A percentile compares a stretch with the other conserved stretches of the same genome.
These are phyloP conservation scores for Ascochyta clinopodiicola DNA, from an alignment of 2,329 filamentous ascomycete genomes.

Conservation along the genomic window DNA sequence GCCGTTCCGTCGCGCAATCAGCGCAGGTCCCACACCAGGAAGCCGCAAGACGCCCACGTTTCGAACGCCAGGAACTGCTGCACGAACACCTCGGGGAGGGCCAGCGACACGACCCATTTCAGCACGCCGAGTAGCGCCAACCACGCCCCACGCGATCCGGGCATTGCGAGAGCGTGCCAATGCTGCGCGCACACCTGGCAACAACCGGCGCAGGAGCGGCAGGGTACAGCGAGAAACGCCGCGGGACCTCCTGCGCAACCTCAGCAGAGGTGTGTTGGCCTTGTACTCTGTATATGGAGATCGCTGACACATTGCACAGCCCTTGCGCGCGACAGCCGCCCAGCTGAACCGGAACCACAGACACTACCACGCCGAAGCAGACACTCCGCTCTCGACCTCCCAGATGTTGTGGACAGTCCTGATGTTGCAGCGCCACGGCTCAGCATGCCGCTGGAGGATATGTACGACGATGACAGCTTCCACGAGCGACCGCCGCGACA, in stretches of 20 bases:
- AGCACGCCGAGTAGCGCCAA: constrained; percentile 51
- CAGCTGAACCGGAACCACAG: constrained; percentile 56
- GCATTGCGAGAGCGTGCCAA: constrained; percentile 60
- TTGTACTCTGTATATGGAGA: not conserved
- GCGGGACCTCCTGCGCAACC: constrained; percentile 59
- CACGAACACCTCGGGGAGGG: constrained; percentile 43
- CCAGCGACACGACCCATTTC: constrained; percentile 43
- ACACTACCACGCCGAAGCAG: constrained; percentile 35
- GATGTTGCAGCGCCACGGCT: constrained; percentile 50
- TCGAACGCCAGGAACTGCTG: constrained; percentile 44
- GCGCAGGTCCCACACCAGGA: constrained; percentile 42
- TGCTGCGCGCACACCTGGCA: constrained; percentile 59
- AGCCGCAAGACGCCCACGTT: constrained; percentile 40
- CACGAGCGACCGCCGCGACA: constrained; percentile 48
- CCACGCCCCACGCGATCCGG: constrained; percentile 62
- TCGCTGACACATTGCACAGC: constrained; percentile 39
- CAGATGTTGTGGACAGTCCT: constrained; percentile 57
- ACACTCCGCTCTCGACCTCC: constrained; percentile 48
- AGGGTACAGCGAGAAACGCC: constrained; percentile 61
- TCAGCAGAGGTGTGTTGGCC: constrained; percentile 56
- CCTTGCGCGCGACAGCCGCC: constrained; percentile 57
- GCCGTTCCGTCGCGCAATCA: constrained; percentile 45
- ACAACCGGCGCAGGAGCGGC: constrained; percentile 57
- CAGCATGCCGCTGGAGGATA: constrained; percentile 51
- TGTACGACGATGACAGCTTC: constrained; percentile 53